Evolutionary conservation across 768 basidiomycete species (phyloP), one percentile per base, ranked within the genome.

Genomic region (Mrakia blollopis): DNA sequence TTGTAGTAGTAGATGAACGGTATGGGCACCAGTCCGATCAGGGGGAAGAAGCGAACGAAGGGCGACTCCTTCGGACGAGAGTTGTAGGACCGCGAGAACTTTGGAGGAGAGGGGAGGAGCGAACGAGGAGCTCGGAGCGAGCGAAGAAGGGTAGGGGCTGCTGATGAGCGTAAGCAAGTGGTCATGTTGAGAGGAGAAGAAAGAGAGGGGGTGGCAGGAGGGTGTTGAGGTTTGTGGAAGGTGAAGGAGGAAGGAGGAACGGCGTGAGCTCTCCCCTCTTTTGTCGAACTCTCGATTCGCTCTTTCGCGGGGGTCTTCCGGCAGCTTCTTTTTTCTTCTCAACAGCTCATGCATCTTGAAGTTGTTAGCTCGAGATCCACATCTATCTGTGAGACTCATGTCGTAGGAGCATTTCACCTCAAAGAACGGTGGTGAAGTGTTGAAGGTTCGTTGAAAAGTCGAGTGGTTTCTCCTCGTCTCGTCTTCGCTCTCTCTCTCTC

Each of bases 271-370:
- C 21, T 35, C 14, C n/a, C n/a, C 44, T 50, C 3, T 18, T 50
- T 50, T 21, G 16, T 18, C 14, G 47, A 50, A 50, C 47, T 50
- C 47, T 50, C 47, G 16, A 50, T 50, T 50, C 47, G 47, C 18
- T 16, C 9, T 2, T 47, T 47, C 39, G 44, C 21, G 77, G 76
- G 82, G 74, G 47, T 50, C 47, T 50, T 50, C 47, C 47, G 14
- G 16, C 18, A 92, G 94, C 85, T 91, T 87, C 18, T 90, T 86
- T 21, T 91, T 87, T 63, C 96, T 87, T n/a, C 88, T 87, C 79
- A 98, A 94, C 21, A 98, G 83, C 79, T 96, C 92, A 79, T 90
- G 89, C 84, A 93, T 93, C 82, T 88, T 89, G 83, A 87, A 94
- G n/a, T 32, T 86, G 87, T 0, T 91, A 91, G 72, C 87, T 88